These are phyloP conservation scores for Phylloporus arenicola DNA, from an alignment of 768 basidiomycete species.

Conservation along the genomic window DNA sequence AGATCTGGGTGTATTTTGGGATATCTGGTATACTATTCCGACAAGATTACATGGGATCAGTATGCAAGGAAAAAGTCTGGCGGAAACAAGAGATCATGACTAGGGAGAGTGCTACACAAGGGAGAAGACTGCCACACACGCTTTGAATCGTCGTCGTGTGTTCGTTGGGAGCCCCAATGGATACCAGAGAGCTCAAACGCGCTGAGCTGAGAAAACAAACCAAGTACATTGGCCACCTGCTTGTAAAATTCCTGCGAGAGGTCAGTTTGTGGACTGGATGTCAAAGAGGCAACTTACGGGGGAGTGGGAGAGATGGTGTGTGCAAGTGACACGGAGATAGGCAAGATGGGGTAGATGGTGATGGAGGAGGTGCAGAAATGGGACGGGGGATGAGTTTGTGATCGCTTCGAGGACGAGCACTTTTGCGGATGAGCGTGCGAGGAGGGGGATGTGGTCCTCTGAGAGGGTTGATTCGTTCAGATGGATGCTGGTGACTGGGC, in stretches of 20 bases:
- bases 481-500: constrained; percentile 60
- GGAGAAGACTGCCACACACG: constrained; percentile 53
- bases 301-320: constrained; percentile 44
- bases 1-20: not conserved
- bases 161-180: constrained; percentile 61
- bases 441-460: constrained; percentile 47
- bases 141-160: constrained; percentile 38
- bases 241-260: constrained; percentile 52
- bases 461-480: constrained; percentile 57
- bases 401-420: constrained; percentile 55
- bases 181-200: constrained; percentile 73
- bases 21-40: constrained; percentile 2
- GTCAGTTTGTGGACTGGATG: constrained; percentile 9
- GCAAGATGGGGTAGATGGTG: constrained; percentile 53
- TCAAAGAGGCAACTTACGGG: constrained; percentile 36
- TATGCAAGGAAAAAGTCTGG: constrained; percentile 28
- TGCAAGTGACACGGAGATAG: constrained; percentile 62
- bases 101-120: constrained; percentile 25
- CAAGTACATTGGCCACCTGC: constrained; percentile 51
- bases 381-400: constrained; percentile 51
- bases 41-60: constrained; percentile 18
- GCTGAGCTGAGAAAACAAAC: constrained; percentile 54
- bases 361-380: constrained; percentile 53
- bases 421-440: constrained; percentile 45
- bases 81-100: constrained; percentile 29